These are phyloP conservation scores for Cladosporium sp. DNA, from an alignment of 2,329 filamentous ascomycete species.

Conservation along the genomic window DNA sequence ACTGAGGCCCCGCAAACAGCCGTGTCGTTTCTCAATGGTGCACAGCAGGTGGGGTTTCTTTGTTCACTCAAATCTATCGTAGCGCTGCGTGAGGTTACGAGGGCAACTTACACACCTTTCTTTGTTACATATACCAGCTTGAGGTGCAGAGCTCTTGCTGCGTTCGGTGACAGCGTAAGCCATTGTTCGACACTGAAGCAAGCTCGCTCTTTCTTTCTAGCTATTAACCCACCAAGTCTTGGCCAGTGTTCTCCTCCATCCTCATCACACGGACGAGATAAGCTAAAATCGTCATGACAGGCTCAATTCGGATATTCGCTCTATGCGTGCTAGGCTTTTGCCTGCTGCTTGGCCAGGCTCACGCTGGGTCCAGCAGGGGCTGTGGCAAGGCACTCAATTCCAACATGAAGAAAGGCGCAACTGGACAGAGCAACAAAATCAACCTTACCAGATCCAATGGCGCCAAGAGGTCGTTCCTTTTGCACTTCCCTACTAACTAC, in stretches of 20 bases:
- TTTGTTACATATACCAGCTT: not conserved
- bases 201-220: not conserved
- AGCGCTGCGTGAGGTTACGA: slow-evolving; percentile 5
- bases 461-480: slow-evolving; percentile 32
- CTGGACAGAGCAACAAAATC: slow-evolving; percentile 21
- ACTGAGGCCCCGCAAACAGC: slow-evolving; percentile 4
- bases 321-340: slow-evolving; percentile 6
- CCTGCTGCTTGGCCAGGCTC: slow-evolving; percentile 2
- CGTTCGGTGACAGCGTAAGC: not conserved
- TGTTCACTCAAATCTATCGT: not conserved
- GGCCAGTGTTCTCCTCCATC: not conserved
- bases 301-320: not conserved
- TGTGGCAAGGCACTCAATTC: slow-evolving; percentile 21
- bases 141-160: not conserved
- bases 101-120: slow-evolving; percentile 1
- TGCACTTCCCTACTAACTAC: slow-evolving; percentile 40
- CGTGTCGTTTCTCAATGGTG: not conserved
- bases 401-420: slow-evolving; percentile 20
- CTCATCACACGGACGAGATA: not conserved
- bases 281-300: slow-evolving; percentile 9
- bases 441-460: slow-evolving; percentile 19
- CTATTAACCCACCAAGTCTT: not conserved
- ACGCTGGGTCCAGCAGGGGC: slow-evolving; percentile 14
- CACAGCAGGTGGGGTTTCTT: not conserved
- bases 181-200: not conserved